These are phyloP conservation scores for Skeletonema costatum DNA, from an alignment of 108 stramenopile genomes.

Conservation along the genomic window DNA sequence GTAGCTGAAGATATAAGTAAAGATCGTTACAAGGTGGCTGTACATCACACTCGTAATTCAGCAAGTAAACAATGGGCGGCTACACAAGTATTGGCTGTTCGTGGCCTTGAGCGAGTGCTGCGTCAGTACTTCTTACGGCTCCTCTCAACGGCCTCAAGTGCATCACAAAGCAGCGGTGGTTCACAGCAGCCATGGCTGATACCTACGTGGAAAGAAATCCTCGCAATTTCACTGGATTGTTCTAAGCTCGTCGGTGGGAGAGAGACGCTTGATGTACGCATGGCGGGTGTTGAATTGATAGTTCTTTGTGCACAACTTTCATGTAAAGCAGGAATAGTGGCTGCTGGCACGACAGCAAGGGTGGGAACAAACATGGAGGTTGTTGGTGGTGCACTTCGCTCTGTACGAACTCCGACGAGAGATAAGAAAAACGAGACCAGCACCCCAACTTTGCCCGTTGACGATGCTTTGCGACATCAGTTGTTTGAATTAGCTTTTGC, in stretches of 20 bases:
- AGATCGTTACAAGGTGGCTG: slow-evolving; percentile 71
- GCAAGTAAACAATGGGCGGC: slow-evolving; percentile 83
- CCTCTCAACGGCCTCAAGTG: slow-evolving; percentile 31
- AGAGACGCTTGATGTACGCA: slow-evolving; percentile 77
- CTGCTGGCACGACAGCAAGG: slow-evolving; percentile 70
- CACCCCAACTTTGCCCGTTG: slow-evolving; percentile 16
- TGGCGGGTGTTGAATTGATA: slow-evolving; percentile 74
- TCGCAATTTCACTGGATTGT: slow-evolving; percentile 61
- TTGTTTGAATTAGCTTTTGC: slow-evolving; percentile 77
- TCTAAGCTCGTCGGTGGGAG: slow-evolving; percentile 57
- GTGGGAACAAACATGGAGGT: slow-evolving; percentile 92
- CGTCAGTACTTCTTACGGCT: slow-evolving; percentile 68
- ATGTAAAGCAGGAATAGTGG: slow-evolving; percentile 69
- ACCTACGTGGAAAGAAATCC: slow-evolving; percentile 72
- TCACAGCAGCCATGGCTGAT: slow-evolving; percentile 69
- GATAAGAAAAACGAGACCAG: slow-evolving; percentile 14
- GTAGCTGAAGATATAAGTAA: background rate
- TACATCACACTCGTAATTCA: slow-evolving; percentile 87
- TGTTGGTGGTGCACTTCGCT: slow-evolving; percentile 82
- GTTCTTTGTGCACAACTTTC: slow-evolving; percentile 71
- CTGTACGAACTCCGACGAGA: slow-evolving; percentile 44
- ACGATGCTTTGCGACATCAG: slow-evolving; percentile 26
- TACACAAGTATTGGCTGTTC: slow-evolving; percentile 79
- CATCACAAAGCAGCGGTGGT: slow-evolving; percentile 20
- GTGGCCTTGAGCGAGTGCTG: slow-evolving; percentile 80